These are phyloP conservation scores for Diphasiastrum complanatum DNA, from an alignment of 83 land plant genomes.

Conservation along the genomic window DNA sequence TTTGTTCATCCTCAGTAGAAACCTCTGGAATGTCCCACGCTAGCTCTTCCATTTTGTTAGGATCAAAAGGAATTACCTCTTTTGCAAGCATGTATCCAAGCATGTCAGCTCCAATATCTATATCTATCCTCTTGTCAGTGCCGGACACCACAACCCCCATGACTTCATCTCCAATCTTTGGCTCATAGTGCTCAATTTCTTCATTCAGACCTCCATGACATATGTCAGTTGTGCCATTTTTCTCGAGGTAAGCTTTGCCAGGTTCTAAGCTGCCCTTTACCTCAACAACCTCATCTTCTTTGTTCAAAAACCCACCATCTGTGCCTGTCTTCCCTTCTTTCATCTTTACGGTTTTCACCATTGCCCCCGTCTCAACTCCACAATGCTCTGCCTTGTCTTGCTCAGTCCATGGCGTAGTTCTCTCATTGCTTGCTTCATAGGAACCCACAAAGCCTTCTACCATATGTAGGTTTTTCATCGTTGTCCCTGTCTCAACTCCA, in stretches of 20 bases:
- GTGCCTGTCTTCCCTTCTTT: too few relatives aligned
- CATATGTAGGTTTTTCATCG: too few relatives aligned
- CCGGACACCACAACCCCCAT: slow-evolving; percentile 78
- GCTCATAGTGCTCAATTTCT: slow-evolving; percentile 54
- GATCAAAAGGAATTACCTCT: slow-evolving; percentile 64
- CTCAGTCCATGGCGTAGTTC: too few relatives aligned
- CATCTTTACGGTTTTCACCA: too few relatives aligned
- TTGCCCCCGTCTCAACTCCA: too few relatives aligned
- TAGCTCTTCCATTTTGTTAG: slow-evolving; percentile 38
- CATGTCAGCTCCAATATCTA: slow-evolving; percentile 58
- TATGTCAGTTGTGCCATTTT: slow-evolving; percentile 1
- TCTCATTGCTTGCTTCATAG: too few relatives aligned
- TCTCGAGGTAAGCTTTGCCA: slow-evolving; percentile 1
- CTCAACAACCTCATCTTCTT: not conserved
- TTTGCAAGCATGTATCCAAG: slow-evolving; percentile 64
- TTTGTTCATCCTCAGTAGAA: not conserved
- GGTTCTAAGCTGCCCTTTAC: not conserved
- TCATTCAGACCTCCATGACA: slow-evolving; percentile 12
- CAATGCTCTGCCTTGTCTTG: too few relatives aligned
- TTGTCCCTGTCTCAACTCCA: too few relatives aligned
- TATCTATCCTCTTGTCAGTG: slow-evolving; percentile 61
- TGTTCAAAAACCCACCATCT: too few relatives aligned
- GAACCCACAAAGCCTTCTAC: too few relatives aligned
- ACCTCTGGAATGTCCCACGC: slow-evolving; percentile 35
- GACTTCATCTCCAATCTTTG: slow-evolving; percentile 62